Percentiles rank a stretch among this genome's conserved stretches.
phyloP scores from a whole-genome alignment of 768 basidiomycete species.

The Sporobolomyces roseus region DNA sequence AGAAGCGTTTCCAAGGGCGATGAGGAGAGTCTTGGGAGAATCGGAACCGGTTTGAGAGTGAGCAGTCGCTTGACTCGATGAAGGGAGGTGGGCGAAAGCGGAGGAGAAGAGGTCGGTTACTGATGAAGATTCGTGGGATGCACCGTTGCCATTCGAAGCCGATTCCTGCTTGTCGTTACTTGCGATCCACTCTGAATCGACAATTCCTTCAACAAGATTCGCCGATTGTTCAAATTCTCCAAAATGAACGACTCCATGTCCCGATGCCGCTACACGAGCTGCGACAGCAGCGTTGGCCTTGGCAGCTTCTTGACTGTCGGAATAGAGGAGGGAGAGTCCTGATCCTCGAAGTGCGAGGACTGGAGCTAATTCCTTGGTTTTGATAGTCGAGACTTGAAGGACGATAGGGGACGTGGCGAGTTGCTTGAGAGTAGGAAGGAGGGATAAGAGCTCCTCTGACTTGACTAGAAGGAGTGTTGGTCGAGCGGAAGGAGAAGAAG shows the following conservation, averaged over 20 bases:
- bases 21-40: slow-evolving; percentile 64
- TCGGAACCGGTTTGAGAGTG: slow-evolving; percentile 56
- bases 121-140: slow-evolving; percentile 30
- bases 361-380: slow-evolving; percentile 62
- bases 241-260: slow-evolving; percentile 74
- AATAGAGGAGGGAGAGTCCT: slow-evolving; percentile 76
- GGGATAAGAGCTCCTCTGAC: slow-evolving; percentile 28
- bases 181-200: slow-evolving; percentile 27
- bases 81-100: slow-evolving; percentile 51
- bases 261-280: slow-evolving; percentile 66
- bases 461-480: slow-evolving; percentile 28
- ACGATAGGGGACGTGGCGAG: slow-evolving; percentile 65
- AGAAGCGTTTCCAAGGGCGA: slow-evolving; percentile 56
- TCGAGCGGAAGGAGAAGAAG: slow-evolving; percentile 2
- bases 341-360: slow-evolving; percentile 71
- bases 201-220: slow-evolving; percentile 28
- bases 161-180: slow-evolving; percentile 2
- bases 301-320: slow-evolving; percentile 69
- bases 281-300: slow-evolving; percentile 87
- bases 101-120: slow-evolving; percentile 39
- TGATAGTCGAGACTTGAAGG: slow-evolving; percentile 63
- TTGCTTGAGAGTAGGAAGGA: slow-evolving; percentile 50
- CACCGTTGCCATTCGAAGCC: slow-evolving; percentile 47
- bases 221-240: slow-evolving; percentile 54
- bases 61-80: slow-evolving; percentile 52